Conservation (phyloP, 176 grass and related monocot species). For the Miscanthus lutarioriparius region DNA sequence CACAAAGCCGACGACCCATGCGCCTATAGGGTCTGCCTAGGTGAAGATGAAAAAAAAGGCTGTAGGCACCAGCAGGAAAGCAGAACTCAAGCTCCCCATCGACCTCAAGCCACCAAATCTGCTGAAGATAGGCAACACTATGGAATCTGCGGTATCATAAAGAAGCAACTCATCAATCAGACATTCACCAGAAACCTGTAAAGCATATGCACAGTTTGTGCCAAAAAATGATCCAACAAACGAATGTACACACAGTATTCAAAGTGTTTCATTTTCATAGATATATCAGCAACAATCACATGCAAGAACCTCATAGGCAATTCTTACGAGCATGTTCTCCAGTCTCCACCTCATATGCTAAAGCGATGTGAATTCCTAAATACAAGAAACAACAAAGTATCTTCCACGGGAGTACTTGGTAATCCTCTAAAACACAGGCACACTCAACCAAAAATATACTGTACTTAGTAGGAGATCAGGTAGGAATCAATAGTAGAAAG, state of each 20-base stretch:
- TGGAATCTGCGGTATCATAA: slow-evolving; percentile 68
- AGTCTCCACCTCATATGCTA: background rate
- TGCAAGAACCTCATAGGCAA: background rate
- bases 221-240: background rate
- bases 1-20: slow-evolving; percentile 74
- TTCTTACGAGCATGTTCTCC: slow-evolving; percentile 24
- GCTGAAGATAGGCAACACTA: slow-evolving; percentile 88
- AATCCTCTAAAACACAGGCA: slow-evolving; percentile 15
- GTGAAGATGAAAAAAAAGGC: slow-evolving; percentile 82
- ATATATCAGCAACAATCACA: background rate
- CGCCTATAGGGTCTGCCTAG: slow-evolving; percentile 66
- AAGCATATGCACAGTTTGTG: background rate
- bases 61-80: slow-evolving; percentile 81
- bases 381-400: background rate
- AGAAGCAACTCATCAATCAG: slow-evolving; percentile 32
- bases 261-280: slow-evolving; percentile 1
- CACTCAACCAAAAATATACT: background rate
- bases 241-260: background rate
- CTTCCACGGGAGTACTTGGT: slow-evolving; percentile 6
- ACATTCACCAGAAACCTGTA: slow-evolving; percentile 17
- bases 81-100: slow-evolving; percentile 82
- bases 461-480: background rate
- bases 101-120: slow-evolving; percentile 99
- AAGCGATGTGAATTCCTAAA: background rate
- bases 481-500: slow-evolving; percentile 4